phyloP scores from a whole-genome alignment of 176 grass and related monocot genomes.

The Panicum miliaceum region DNA sequence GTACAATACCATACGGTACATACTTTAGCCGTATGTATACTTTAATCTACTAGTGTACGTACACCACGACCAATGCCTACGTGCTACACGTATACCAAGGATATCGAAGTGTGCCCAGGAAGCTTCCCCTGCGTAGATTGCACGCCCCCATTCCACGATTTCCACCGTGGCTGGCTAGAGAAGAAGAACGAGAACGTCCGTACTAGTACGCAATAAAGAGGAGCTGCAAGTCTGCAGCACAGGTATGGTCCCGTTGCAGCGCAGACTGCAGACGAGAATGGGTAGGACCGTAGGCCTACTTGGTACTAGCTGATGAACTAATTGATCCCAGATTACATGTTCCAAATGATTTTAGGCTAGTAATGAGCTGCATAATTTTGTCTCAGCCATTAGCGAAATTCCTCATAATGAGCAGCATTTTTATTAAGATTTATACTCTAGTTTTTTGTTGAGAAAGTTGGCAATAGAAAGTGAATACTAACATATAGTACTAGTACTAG shows the following conservation, averaged over 20 bases:
- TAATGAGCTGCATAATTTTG: slow-evolving; percentile 21
- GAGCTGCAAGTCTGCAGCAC: slow-evolving; percentile 5
- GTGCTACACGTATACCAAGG: slow-evolving; percentile 36
- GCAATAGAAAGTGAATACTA: background rate
- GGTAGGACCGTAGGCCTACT: background rate
- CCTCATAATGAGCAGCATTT: background rate
- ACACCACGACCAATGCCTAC: slow-evolving; percentile 8
- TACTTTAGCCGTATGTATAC: background rate
- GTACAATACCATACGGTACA: slow-evolving; percentile 10
- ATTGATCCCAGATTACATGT: background rate
- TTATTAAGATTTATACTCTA: background rate
- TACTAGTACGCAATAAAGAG: slow-evolving; percentile 24
- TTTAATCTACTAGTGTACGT: background rate
- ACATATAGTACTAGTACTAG: background rate
- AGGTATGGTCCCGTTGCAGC: slow-evolving; percentile 32
- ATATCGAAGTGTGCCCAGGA: slow-evolving; percentile 24
- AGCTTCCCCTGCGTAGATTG: slow-evolving; percentile 48
- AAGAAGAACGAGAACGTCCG: slow-evolving; percentile 32
- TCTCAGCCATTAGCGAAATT: background rate
- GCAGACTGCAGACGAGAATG: too few relatives aligned
- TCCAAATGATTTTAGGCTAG: background rate
- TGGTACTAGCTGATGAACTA: slow-evolving; percentile 4
- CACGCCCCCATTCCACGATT: slow-evolving; percentile 17
- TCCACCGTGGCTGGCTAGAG: slow-evolving; percentile 32
- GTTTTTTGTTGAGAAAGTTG: background rate